These are phyloP conservation scores for Chrysosporium queenslandicum DNA, from an alignment of 2,329 filamentous ascomycete species.

Conservation along the genomic window DNA sequence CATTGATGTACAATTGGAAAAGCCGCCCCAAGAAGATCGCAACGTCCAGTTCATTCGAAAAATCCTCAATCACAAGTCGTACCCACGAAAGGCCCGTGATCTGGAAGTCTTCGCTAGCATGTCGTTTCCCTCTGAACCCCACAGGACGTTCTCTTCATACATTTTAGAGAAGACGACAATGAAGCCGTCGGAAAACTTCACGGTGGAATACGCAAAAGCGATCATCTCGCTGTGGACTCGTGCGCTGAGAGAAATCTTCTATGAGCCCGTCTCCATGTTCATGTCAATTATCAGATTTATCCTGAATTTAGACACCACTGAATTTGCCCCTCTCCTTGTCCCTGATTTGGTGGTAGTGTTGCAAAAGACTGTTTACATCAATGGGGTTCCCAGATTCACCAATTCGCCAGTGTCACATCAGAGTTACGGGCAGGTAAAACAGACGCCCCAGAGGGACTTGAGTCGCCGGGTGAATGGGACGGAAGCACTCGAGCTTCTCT, in stretches of 20 bases:
- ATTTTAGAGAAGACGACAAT: conserved; percentile 44
- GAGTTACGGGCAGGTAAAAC: conserved; percentile 31
- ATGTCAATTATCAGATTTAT: conserved; percentile 35
- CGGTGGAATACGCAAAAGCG: conserved; percentile 41
- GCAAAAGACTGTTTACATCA: conserved; percentile 42
- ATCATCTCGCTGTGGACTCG: conserved; percentile 48
- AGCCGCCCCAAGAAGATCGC: conserved; percentile 20
- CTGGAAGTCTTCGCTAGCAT: conserved; percentile 46
- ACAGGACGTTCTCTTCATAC: conserved; percentile 43
- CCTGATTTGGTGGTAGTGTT: conserved; percentile 32
- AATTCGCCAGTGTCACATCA: conserved; percentile 36
- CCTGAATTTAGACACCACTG: conserved; percentile 31
- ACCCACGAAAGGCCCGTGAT: conserved; percentile 39
- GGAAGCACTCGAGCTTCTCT: conserved; percentile 46
- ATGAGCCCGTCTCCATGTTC: conserved; percentile 35
- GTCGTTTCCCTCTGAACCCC: conserved; percentile 44
- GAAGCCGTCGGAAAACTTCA: conserved; percentile 37
- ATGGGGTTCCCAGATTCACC: conserved; percentile 44
- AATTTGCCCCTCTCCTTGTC: conserved; percentile 31
- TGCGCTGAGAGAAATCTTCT: conserved; percentile 46
- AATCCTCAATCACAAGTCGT: conserved; percentile 47
- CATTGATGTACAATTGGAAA: conserved; percentile 22
- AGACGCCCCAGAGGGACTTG: conserved; percentile 35
- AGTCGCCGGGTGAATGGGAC: conserved; percentile 45
- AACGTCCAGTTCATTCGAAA: conserved; percentile 41